Base-by-base conservation (phyloP, 2,329 filamentous ascomycete genomes). In the Fusarium sp. region DNA sequence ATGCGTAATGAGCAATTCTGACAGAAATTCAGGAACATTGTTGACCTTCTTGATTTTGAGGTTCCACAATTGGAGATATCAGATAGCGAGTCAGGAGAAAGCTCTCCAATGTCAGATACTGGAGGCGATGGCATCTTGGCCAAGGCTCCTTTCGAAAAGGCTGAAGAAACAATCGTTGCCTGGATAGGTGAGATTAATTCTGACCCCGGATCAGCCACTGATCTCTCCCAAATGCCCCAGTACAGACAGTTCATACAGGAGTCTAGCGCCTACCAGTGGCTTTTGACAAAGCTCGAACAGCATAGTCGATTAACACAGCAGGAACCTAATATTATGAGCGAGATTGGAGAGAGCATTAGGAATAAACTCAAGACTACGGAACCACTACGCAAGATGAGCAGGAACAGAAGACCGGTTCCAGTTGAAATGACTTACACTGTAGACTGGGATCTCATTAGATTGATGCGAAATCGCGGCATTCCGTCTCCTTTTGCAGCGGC, bases 211-310 rank as follows among this genome's bases (percentile, higher is more conserved):
- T 5, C 19, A 6, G 6, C 27, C 1, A 37, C 3, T 2, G 30
- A 27, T 5, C 20, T 32, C 6, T 46, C 41, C 2, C 41, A 46
- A 15, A 35, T 52, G n/a, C 15, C 47, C 3, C 14, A 47, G 17
- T 60, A 62, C 17, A 54, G n/a, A n/a, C 19, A 23, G 5, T 44
- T 44, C 25, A 47, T 61, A 3, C 58, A 48, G 27, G 22, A 22
- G 0, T 62, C 58, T 0, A 8, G 23, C 1, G 56, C 58, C 11
- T 62, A 62, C 22, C 23, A 4, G 6, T 62, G 58, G 58, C 58
- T 62, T 19, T n/a, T 62, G 13, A 14, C 22, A 2, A 62, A 47
- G 8, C 53, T 62, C 3, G 7, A 13, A 13, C 58, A 47, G 2
- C 19, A 61, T 6, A n/a, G 14, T n/a, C 56, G 7, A 4, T 33